Percentiles rank a stretch among this genome's conserved stretches.
Conservation (phyloP, 345 rosid species). For the Salix viminalis region DNA sequence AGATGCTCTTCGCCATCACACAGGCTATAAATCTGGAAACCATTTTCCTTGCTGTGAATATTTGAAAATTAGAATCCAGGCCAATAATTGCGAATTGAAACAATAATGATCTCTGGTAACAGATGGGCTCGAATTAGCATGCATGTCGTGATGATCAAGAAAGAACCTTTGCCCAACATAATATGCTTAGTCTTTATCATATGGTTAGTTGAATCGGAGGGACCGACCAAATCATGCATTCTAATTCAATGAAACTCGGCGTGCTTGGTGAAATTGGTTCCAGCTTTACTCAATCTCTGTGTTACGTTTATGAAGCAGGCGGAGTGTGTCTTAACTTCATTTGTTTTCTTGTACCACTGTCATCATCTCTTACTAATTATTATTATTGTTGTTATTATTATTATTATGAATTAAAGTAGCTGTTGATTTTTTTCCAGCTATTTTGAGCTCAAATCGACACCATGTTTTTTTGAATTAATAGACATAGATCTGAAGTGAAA, state of each 20-base stretch:
- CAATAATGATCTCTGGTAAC: neutral
- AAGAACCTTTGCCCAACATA: neutral
- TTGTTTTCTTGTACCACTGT: constrained; percentile 6
- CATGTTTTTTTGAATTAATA: too few species aligned
- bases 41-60: neutral
- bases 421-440: too few species aligned
- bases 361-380: neutral
- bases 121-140: constrained; percentile 8
- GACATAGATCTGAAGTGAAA: too few species aligned
- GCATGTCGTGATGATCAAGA: constrained; percentile 7
- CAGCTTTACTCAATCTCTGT: constrained; percentile 30
- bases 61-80: neutral
- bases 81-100: neutral
- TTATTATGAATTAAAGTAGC: too few species aligned
- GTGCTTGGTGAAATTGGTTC: constrained; percentile 13
- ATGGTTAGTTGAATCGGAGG: constrained; percentile 22
- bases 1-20: too few species aligned
- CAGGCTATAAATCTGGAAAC: too few species aligned
- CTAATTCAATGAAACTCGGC: constrained; percentile 8
- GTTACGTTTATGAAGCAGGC: constrained; percentile 20
- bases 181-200: constrained; percentile 13
- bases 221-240: constrained; percentile 19
- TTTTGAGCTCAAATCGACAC: too few species aligned
- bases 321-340: constrained; percentile 14
- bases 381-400: too few species aligned